Percentiles rank a stretch among this genome's conserved stretches.
phyloP scores from a whole-genome alignment of 2,329 filamentous ascomycete species.

The Penicillium sp. region DNA sequence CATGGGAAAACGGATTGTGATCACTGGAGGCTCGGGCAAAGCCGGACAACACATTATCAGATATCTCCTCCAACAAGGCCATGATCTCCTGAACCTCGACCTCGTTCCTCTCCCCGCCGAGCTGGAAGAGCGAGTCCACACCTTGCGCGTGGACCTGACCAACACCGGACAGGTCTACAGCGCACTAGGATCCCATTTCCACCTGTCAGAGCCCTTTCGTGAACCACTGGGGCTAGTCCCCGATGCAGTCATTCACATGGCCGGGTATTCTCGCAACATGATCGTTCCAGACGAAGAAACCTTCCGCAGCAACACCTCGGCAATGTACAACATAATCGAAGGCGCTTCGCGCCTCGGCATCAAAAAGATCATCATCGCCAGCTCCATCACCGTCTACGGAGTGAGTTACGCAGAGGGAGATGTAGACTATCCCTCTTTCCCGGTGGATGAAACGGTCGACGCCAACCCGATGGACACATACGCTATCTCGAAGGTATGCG shows the following conservation, averaged over 20 bases:
- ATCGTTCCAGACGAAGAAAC: constrained; percentile 54
- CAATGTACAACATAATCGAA: constrained; percentile 56
- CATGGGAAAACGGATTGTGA: constrained; percentile 40
- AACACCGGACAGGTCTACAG: constrained; percentile 50
- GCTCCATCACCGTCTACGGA: constrained; percentile 53
- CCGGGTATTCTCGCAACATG: constrained; percentile 52
- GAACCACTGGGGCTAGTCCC: constrained; percentile 38
- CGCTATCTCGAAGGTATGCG: constrained; percentile 52
- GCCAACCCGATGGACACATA: constrained; percentile 55
- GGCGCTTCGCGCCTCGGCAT: constrained; percentile 55
- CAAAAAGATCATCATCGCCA: constrained; percentile 54
- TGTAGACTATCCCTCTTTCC: constrained; percentile 49
- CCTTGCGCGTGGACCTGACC: constrained; percentile 49
- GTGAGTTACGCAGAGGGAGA: constrained; percentile 55
- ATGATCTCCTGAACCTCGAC: constrained; percentile 51
- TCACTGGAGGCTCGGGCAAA: constrained; percentile 51
- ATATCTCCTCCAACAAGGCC: constrained; percentile 44
- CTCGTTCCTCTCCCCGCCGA: constrained; percentile 36
- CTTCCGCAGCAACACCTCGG: constrained; percentile 48
- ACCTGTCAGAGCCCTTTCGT: constrained; percentile 37
- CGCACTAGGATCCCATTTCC: constrained; percentile 50
- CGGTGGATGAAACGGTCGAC: constrained; percentile 52
- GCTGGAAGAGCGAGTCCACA: constrained; percentile 41
- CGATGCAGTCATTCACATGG: constrained; percentile 56
- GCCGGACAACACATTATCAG: constrained; percentile 49